phyloP scores from a whole-genome alignment of 805 yeast genomes.

The Blastobotrys peoriensis region DNA sequence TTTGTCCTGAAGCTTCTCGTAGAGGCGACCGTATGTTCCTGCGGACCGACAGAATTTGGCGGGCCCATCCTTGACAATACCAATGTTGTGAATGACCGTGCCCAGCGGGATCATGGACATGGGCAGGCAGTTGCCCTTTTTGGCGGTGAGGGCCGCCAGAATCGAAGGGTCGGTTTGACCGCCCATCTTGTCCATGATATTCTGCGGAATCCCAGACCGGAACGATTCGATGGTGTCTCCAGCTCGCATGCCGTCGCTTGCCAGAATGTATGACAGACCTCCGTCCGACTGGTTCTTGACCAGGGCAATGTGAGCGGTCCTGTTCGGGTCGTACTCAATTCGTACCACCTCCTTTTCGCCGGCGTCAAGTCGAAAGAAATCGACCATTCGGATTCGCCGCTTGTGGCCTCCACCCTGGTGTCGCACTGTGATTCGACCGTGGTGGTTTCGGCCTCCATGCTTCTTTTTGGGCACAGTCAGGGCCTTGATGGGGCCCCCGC shows the following conservation, averaged over 20 bases:
- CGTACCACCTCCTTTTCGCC: constrained; percentile 79
- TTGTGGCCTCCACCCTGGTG: constrained; percentile 98
- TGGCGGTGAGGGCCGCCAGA: constrained; percentile 76
- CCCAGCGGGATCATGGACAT: constrained; percentile 92
- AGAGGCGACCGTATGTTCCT: constrained; percentile 85
- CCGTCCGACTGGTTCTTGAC: constrained; percentile 58
- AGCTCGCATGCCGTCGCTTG: constrained; percentile 86
- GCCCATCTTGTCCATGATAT: constrained; percentile 75
- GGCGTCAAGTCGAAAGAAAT: constrained; percentile 56
- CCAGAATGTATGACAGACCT: constrained; percentile 71
- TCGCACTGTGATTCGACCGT: constrained; percentile 84
- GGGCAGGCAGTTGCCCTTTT: constrained; percentile 93
- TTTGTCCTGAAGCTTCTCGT: constrained; percentile 68
- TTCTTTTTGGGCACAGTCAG: constrained; percentile 68
- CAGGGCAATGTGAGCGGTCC: constrained; percentile 90
- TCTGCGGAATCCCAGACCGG: constrained; percentile 78
- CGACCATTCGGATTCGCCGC: constrained; percentile 78
- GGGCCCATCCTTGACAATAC: constrained; percentile 66
- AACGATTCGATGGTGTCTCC: constrained; percentile 90
- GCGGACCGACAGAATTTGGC: constrained; percentile 92
- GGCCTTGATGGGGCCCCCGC: constrained; percentile 72
- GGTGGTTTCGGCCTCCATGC: constrained; percentile 82
- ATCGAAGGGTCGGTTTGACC: constrained; percentile 90
- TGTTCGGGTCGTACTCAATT: constrained; percentile 92
- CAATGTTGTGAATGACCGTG: constrained; percentile 80